A percentile compares a stretch with the other conserved stretches of the same genome.
Conservation (phyloP, 2,329 filamentous ascomycete genomes). For the Ampelomyces quisqualis region DNA sequence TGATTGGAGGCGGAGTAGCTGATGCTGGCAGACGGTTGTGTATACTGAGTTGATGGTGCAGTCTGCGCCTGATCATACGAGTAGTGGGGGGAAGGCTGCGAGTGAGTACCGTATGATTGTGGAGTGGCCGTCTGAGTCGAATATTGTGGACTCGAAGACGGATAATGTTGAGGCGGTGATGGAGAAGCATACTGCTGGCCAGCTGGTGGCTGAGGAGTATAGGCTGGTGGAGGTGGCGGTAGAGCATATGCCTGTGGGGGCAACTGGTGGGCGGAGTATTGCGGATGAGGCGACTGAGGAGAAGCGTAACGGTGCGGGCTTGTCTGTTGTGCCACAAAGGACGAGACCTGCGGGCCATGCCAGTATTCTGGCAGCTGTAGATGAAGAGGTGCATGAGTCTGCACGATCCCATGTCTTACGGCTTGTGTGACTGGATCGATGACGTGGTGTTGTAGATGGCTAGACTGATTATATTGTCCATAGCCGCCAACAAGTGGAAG, state of each 20-base stretch:
- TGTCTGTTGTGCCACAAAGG: constrained; percentile 29
- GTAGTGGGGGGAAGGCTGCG: constrained; percentile 23
- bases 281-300: constrained; percentile 18
- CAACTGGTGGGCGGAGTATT: constrained; percentile 23
- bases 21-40: constrained; percentile 13
- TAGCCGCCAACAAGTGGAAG: constrained; percentile 34
- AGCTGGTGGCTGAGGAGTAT: constrained; percentile 13
- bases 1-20: constrained; percentile 26
- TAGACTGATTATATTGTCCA: constrained; percentile 31
- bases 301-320: constrained; percentile 30
- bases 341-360: constrained; percentile 27
- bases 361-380: constrained; percentile 38
- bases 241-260: constrained; percentile 22
- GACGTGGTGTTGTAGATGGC: constrained; percentile 32
- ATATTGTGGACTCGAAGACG: constrained; percentile 23
- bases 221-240: constrained; percentile 22
- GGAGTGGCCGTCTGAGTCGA: constrained; percentile 17
- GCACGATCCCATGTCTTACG: constrained; percentile 25
- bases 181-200: constrained; percentile 27
- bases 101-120: constrained; percentile 23
- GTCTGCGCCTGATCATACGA: constrained; percentile 22
- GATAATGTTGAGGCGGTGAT: constrained; percentile 29
- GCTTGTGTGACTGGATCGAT: constrained; percentile 24
- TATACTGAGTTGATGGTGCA: constrained; percentile 20
- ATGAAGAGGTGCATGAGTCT: constrained; percentile 30